Conservation (phyloP, 305 asterid species). For the Stenogyne calaminthoides region DNA sequence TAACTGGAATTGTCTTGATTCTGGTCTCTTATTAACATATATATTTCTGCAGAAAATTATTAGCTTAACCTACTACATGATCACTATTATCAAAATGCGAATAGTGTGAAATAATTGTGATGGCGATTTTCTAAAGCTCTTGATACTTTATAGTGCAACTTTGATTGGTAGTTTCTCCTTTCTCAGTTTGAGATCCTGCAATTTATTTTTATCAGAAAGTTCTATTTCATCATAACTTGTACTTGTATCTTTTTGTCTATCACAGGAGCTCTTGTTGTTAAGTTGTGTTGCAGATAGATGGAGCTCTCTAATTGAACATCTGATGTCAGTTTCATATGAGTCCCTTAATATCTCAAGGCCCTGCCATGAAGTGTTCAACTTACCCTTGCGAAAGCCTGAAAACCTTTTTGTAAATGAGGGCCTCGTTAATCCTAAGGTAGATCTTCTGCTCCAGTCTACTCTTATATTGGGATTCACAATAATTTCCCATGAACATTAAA, state of each 20-base stretch:
- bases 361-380: constrained; percentile 52
- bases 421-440: constrained; percentile 52
- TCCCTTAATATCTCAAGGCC: constrained; percentile 48
- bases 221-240: constrained; percentile 9
- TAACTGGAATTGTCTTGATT: not conserved
- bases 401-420: constrained; percentile 41
- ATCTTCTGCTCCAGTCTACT: constrained; percentile 19
- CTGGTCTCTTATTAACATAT: not conserved
- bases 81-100: not conserved
- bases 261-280: constrained; percentile 70
- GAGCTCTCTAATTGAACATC: constrained; percentile 51
- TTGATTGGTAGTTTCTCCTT: constrained; percentile 10
- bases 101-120: not conserved
- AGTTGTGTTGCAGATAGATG: constrained; percentile 66
- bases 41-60: constrained; percentile 3
- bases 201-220: not conserved
- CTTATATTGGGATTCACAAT: not conserved
- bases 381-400: constrained; percentile 36
- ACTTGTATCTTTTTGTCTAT: constrained; percentile 4
- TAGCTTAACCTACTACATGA: not conserved
- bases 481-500: not conserved
- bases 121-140: not conserved
- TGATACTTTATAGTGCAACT: not conserved
- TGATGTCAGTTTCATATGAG: constrained; percentile 54
- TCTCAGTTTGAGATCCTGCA: not conserved